A percentile compares a stretch with the other conserved stretches of the same genome.
Evolutionary conservation across 805 yeast genomes (phyloP).

Genomic region (Metschnikowia borealis): DNA sequence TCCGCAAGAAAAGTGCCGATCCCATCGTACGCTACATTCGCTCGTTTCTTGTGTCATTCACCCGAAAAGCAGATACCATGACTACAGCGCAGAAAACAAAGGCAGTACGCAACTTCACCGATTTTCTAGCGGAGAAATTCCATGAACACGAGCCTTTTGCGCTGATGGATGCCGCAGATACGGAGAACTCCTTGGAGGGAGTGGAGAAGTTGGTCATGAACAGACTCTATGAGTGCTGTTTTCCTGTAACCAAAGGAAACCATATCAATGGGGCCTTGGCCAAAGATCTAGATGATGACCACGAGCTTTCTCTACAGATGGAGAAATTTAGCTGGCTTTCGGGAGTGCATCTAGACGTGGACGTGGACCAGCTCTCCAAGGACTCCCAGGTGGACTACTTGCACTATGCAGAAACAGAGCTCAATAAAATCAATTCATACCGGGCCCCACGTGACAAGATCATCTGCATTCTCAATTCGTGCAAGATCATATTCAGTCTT

Average conservation of each 20-base stretch:
- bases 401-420: conserved; percentile 65
- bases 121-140: conserved; percentile 65
- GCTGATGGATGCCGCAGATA: conserved; percentile 49
- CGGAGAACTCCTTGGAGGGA: conserved; percentile 81
- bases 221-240: conserved; percentile 70
- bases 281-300: conserved; percentile 63
- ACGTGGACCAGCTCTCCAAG: conserved; percentile 38
- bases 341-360: conserved; percentile 76
- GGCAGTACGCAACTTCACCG: conserved; percentile 70
- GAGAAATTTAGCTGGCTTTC: conserved; percentile 68
- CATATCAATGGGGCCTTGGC: conserved; percentile 24
- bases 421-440: conserved; percentile 72
- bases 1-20: conserved; percentile 74
- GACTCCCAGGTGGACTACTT: conserved; percentile 36
- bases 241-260: conserved; percentile 61
- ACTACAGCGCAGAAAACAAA: conserved; percentile 74
- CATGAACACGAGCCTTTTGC: conserved; percentile 67
- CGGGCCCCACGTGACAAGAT: conserved; percentile 94
- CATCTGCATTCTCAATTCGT: conserved; percentile 84
- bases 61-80: conserved; percentile 55
- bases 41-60: conserved; percentile 77
- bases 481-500: conserved; percentile 87
- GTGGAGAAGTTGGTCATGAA: conserved; percentile 91
- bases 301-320: conserved; percentile 45
- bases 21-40: conserved; percentile 83